phyloP scores from a whole-genome alignment of 495 filamentous ascomycete genomes.

The Penicillium coffeae region DNA sequence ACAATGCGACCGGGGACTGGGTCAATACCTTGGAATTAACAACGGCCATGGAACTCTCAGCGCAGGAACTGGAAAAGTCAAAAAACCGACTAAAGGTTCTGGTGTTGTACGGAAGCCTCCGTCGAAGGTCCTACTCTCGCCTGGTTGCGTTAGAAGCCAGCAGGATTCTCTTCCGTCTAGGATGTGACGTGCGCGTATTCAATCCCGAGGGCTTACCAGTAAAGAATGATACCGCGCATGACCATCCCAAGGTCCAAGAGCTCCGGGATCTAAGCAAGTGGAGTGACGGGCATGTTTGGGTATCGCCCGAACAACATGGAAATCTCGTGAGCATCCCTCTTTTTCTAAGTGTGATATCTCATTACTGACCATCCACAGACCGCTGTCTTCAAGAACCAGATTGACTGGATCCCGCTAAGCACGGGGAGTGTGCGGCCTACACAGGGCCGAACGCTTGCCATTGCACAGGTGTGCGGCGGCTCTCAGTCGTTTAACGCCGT shows the following conservation, averaged over 20 bases:
- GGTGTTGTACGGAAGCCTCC: slow-evolving; percentile 61
- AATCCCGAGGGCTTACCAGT: slow-evolving; percentile 58
- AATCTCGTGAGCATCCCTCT: slow-evolving; percentile 47
- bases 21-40: slow-evolving; percentile 52
- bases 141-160: slow-evolving; percentile 59
- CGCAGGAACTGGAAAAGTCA: slow-evolving; percentile 35
- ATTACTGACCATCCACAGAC: slow-evolving; percentile 38
- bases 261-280: slow-evolving; percentile 59
- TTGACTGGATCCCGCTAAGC: slow-evolving; percentile 68
- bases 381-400: slow-evolving; percentile 71
- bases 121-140: slow-evolving; percentile 56
- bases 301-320: slow-evolving; percentile 68
- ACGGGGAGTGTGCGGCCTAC: slow-evolving; percentile 64
- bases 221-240: slow-evolving; percentile 57
- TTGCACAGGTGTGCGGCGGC: slow-evolving; percentile 64
- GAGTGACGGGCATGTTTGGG: slow-evolving; percentile 70
- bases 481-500: slow-evolving; percentile 72
- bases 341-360: background rate
- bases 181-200: slow-evolving; percentile 65
- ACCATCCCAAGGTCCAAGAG: slow-evolving; percentile 62
- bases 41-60: slow-evolving; percentile 51
- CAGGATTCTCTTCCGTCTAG: slow-evolving; percentile 62
- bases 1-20: slow-evolving; percentile 46
- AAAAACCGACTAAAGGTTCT: slow-evolving; percentile 54
- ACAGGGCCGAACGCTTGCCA: slow-evolving; percentile 62